A percentile compares a stretch with the other conserved stretches of the same genome.
Conservation (phyloP, 495 filamentous ascomycete species). For the Polyplosphaeria fusca region DNA sequence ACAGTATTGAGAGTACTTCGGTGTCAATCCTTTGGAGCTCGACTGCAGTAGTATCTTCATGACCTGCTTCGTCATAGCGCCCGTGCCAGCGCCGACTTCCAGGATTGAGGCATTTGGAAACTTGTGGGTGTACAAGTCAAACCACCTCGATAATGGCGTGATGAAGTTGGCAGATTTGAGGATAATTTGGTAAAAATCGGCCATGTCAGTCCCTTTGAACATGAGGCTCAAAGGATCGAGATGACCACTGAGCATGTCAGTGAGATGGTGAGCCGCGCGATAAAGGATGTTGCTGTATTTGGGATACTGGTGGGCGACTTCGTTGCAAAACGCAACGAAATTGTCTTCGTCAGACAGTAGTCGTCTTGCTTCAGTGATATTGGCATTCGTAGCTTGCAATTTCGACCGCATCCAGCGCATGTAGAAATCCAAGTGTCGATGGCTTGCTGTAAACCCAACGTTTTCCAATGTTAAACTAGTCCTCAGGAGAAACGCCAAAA, state of each 20-base stretch:
- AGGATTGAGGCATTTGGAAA: constrained; percentile 2
- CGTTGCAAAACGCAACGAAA: background rate
- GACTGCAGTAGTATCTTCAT: background rate
- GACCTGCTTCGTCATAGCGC: background rate
- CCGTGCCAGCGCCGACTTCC: constrained; percentile 19
- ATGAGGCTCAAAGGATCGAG: constrained; percentile 2
- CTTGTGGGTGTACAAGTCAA: background rate
- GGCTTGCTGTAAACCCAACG: background rate
- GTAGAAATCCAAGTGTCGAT: background rate
- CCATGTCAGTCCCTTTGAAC: constrained; percentile 2
- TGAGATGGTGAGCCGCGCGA: background rate
- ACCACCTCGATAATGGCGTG: background rate
- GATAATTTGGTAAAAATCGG: background rate
- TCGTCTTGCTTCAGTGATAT: background rate
- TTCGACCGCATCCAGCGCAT: background rate
- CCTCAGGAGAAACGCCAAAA: background rate
- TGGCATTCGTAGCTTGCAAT: background rate
- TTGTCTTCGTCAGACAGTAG: background rate
- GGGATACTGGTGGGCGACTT: background rate
- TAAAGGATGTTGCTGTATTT: background rate
- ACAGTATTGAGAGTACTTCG: background rate
- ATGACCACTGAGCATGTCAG: background rate
- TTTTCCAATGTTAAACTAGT: background rate
- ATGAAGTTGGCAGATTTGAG: background rate
- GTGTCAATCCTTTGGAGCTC: background rate